A percentile compares a stretch with the other conserved stretches of the same genome.
Conservation (phyloP, 768 basidiomycete species). For the Hericium erinaceus region DNA sequence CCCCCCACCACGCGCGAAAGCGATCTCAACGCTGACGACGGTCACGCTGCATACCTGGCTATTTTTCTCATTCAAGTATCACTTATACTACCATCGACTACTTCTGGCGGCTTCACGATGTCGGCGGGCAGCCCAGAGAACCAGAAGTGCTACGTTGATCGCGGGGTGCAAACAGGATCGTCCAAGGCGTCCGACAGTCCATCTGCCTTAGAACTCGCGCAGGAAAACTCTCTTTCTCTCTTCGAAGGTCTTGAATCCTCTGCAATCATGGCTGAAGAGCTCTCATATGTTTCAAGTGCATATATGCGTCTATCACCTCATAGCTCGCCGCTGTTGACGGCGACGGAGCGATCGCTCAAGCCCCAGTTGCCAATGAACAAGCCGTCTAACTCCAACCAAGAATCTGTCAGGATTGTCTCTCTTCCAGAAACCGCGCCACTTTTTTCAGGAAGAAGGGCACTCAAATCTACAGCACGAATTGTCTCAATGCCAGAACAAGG, state of each 20-base stretch:
- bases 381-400: conserved; percentile 3
- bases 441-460: background rate
- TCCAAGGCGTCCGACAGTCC: background rate
- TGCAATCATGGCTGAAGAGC: background rate
- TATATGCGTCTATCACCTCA: conserved; percentile 5
- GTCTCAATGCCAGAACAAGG: conserved; percentile 15
- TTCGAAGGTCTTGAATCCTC: background rate
- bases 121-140: background rate
- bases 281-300: conserved; percentile 7
- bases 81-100: background rate
- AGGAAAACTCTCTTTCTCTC: background rate
- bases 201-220: background rate
- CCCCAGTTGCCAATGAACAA: conserved; percentile 11
- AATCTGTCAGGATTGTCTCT: conserved; percentile 9
- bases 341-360: conserved; percentile 1
- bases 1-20: background rate
- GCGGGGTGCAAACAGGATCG: conserved; percentile 13
- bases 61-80: background rate
- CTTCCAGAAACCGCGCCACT: conserved; percentile 9
- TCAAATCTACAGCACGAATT: conserved; percentile 1
- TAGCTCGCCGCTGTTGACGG: background rate
- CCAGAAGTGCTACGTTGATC: conserved; percentile 10
- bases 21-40: background rate
- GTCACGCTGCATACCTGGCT: background rate
- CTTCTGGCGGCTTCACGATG: background rate